Evolutionary conservation across 371 early-diverging fungal species (phyloP).

Genomic region (Syncephalastrum racemosum): DNA sequence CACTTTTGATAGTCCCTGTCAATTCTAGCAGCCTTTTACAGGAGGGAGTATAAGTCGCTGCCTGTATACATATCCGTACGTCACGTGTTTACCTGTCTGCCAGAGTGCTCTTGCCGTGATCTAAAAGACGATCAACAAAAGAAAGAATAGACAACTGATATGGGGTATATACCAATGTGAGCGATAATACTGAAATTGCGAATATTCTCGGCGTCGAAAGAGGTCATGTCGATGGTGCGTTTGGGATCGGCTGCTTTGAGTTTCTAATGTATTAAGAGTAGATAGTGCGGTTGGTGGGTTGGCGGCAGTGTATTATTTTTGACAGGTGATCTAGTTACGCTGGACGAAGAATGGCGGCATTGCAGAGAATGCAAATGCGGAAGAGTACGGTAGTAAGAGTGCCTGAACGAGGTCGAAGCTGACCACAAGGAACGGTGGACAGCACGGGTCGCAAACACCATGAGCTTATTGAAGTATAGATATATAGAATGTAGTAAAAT

Average conservation of each 20-base stretch:
- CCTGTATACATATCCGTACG: neutral
- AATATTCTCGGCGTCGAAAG: conserved; percentile 78
- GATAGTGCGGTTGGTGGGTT: too few relatives aligned
- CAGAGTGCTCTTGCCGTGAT: conserved; percentile 95
- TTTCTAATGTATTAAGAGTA: conserved; percentile 28
- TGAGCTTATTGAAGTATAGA: too few relatives aligned
- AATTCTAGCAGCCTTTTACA: conserved; percentile 69
- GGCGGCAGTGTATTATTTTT: too few relatives aligned
- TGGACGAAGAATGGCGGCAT: too few relatives aligned
- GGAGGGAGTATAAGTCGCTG: neutral
- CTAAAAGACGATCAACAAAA: conserved; percentile 21
- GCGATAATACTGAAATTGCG: conserved; percentile 97
- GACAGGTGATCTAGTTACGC: too few relatives aligned
- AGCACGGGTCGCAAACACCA: too few relatives aligned
- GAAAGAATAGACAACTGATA: neutral
- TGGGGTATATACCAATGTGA: conserved; percentile 79
- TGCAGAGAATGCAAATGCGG: too few relatives aligned
- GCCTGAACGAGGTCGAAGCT: too few relatives aligned
- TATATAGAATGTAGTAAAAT: too few relatives aligned
- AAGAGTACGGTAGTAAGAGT: too few relatives aligned
- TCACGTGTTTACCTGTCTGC: conserved; percentile 70
- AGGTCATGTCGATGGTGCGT: conserved; percentile 47
- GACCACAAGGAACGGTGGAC: too few relatives aligned
- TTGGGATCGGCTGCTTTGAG: conserved; percentile 43
- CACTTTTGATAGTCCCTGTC: conserved; percentile 70